phyloP scores from a whole-genome alignment of 306 rosid species.

The Vigna mungo region DNA sequence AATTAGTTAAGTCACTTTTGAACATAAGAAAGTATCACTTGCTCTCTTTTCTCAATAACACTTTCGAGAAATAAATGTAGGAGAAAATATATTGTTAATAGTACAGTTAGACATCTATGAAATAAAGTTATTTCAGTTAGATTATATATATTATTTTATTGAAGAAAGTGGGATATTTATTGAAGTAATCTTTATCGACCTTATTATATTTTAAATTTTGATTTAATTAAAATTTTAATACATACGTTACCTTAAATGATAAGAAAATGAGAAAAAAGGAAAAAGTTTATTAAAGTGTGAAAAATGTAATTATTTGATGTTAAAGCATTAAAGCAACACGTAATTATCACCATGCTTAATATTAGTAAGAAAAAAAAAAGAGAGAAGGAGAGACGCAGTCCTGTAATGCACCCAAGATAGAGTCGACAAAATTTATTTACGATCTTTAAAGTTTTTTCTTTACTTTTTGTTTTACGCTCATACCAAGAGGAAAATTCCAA shows the following conservation, averaged over 20 bases:
- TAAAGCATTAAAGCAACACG: background rate
- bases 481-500: background rate
- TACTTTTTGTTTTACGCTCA: background rate
- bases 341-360: background rate
- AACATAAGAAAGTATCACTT: background rate
- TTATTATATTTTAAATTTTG: background rate
- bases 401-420: background rate
- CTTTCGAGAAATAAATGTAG: background rate
- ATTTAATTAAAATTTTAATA: background rate
- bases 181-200: too few relatives aligned
- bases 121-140: background rate
- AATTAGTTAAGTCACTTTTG: background rate
- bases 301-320: background rate
- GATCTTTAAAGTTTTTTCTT: background rate
- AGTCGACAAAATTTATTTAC: background rate
- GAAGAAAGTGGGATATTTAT: background rate
- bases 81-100: background rate
- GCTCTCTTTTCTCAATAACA: background rate
- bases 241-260: background rate
- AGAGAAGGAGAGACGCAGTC: background rate
- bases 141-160: background rate
- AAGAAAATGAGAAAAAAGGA: background rate
- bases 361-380: background rate
- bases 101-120: background rate
- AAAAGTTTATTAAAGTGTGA: background rate